Percentiles rank a stretch among this genome's conserved stretches.
Evolutionary conservation across 169 alveolate genomes (phyloP).

Genomic region (Plasmodium gaboni): DNA sequence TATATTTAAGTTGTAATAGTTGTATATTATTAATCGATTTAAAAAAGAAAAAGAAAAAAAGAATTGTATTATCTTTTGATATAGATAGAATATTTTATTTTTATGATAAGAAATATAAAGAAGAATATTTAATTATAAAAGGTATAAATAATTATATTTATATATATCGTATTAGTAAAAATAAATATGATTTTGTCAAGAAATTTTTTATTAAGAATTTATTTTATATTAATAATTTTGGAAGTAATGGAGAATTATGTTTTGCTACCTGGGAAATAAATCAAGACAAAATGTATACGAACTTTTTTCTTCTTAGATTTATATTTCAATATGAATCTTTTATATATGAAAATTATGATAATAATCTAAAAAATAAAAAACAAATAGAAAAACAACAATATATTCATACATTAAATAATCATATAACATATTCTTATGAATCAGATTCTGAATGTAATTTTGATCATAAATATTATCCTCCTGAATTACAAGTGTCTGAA

Average conservation of each 20-base stretch:
- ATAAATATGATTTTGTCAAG: conserved; percentile 19
- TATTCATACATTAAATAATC: neutral
- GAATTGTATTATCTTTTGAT: conserved; percentile 40
- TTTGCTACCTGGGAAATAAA: conserved; percentile 53
- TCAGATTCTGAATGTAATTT: conserved; percentile 38
- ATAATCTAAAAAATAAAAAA: neutral
- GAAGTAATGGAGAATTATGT: conserved; percentile 57
- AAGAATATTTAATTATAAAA: conserved; percentile 65
- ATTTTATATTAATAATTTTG: conserved; percentile 64
- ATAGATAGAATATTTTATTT: conserved; percentile 63
- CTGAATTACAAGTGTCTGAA: neutral
- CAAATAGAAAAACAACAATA: neutral
- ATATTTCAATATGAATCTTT: conserved; percentile 10
- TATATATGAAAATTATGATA: neutral
- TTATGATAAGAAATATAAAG: conserved; percentile 24
- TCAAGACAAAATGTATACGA: conserved; percentile 12
- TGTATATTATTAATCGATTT: conserved; percentile 30
- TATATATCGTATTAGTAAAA: conserved; percentile 34
- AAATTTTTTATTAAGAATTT: conserved; percentile 51
- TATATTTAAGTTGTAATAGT: conserved; percentile 25
- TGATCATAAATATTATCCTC: conserved; percentile 6
- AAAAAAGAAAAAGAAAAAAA: conserved; percentile 49
- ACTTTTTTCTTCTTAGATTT: conserved; percentile 44
- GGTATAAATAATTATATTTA: conserved; percentile 26
- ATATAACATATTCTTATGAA: conserved; percentile 25